Evolutionary conservation across 331 rosid genomes (phyloP).

Genomic region (Prunus yedoensis): DNA sequence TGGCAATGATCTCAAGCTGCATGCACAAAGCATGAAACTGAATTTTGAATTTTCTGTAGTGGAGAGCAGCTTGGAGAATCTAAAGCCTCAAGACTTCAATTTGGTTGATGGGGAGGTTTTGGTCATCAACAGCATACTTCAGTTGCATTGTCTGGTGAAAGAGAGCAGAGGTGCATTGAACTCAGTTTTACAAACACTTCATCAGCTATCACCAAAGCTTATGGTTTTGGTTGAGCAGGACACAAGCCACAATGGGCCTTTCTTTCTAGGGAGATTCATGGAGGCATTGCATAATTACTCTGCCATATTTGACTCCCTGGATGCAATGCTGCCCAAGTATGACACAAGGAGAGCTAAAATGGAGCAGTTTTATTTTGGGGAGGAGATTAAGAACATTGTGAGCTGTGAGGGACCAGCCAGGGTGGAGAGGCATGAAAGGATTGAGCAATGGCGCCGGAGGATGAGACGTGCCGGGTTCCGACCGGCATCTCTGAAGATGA

Average conservation of each 20-base stretch:
- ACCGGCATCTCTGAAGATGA: conserved; percentile 53
- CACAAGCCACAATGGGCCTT: conserved; percentile 88
- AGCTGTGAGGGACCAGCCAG: conserved; percentile 85
- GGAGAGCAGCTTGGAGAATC: conserved; percentile 52
- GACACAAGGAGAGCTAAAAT: conserved; percentile 75
- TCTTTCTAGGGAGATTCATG: conserved; percentile 93
- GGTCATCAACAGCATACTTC: conserved; percentile 68
- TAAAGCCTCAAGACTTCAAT: conserved; percentile 46
- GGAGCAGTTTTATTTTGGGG: conserved; percentile 79
- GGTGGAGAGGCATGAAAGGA: conserved; percentile 80
- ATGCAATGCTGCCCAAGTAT: conserved; percentile 72
- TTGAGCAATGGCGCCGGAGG: conserved; percentile 83
- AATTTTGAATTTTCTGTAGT: conserved; percentile 50
- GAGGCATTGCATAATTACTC: conserved; percentile 79
- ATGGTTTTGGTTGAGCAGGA: conserved; percentile 80
- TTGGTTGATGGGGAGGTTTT: conserved; percentile 56
- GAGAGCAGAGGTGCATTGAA: conserved; percentile 81
- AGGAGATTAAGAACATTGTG: conserved; percentile 89
- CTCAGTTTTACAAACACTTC: conserved; percentile 59
- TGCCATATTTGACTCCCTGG: conserved; percentile 77
- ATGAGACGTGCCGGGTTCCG: conserved; percentile 87
- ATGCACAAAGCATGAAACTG: conserved; percentile 45
- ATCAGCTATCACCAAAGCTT: conserved; percentile 60
- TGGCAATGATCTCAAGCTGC: conserved; percentile 52
- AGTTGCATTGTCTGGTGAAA: conserved; percentile 78